Evolutionary conservation across 2,329 filamentous ascomycete species (phyloP), one percentile per base, ranked within the genome.

Genomic region (Colletotrichum magnum): DNA sequence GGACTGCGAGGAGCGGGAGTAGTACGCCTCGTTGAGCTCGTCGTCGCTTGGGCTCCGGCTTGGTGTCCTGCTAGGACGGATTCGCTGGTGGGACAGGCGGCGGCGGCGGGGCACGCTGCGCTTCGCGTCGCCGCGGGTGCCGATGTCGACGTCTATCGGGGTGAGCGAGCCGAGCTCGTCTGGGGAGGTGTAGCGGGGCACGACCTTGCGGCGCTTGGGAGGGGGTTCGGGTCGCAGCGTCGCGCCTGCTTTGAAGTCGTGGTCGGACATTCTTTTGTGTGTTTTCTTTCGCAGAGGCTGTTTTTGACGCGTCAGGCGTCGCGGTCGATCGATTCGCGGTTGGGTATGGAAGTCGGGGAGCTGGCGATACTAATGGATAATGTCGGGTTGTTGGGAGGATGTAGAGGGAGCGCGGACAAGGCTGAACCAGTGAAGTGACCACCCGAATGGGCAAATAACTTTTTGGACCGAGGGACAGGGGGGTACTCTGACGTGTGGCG

Each of bases 161-260:
- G 21, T 28, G 16, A 21, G 61, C 24, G 43, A 54, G 45, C 47
- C 63, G 16, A 69, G 71, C 45, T 86, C 84, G 69, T 87, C 85
- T 7, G 87, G 82, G 41, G 82, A 84, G 68, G 80, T 81, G 74
- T 84, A 83, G 43, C 78, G 77, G 10, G 81, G 79, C 9, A 80
- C 81, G 43, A 83, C 76, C 74, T 79, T 80, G 68, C 82, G 81
- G 39, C 82, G 79, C 72, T 84, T 84, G 9, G 80, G 77, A 13
- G 80, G 79, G 16, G 81, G 80, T 39, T 75, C 79, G 13, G 74
- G 67, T 24, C 71, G 65, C 28, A 75, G 60, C 3, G 69, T 66
- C 47, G 64, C 73, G 58, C 71, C 63, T 56, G 73, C 65, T 41
- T 45, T 52, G 32, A 75, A 60, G 56, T 76, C 74, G 45, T 74